Evolutionary conservation across 169 alveolate genomes (phyloP).

Genomic region (Plasmodium coatneyi): DNA sequence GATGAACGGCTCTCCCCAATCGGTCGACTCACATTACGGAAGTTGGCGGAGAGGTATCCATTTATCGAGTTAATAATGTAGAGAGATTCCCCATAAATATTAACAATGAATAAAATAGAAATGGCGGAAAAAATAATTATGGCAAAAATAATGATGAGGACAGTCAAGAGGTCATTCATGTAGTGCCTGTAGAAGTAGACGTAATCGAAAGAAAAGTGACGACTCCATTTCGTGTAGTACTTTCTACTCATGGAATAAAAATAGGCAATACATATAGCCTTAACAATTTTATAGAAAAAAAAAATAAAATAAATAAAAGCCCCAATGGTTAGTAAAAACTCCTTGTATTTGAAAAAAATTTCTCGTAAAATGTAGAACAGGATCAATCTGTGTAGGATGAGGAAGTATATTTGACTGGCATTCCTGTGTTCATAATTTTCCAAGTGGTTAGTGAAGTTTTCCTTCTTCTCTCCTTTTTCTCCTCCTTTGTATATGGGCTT

Average conservation of each 20-base stretch:
- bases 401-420: constrained; percentile 61
- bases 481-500: constrained; percentile 43
- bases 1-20: not conserved
- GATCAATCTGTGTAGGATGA: constrained; percentile 51
- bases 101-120: constrained; percentile 44
- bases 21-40: constrained; percentile 25
- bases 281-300: constrained; percentile 45
- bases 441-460: constrained; percentile 15
- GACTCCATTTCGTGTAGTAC: constrained; percentile 25
- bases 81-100: constrained; percentile 66
- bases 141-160: constrained; percentile 64
- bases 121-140: constrained; percentile 69
- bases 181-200: constrained; percentile 38
- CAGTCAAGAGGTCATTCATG: constrained; percentile 54
- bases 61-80: constrained; percentile 44
- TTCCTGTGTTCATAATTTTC: constrained; percentile 53
- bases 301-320: constrained; percentile 23
- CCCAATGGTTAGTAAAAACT: constrained; percentile 23
- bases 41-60: constrained; percentile 42
- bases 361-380: constrained; percentile 51
- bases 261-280: constrained; percentile 33
- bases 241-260: constrained; percentile 42
- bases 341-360: constrained; percentile 36
- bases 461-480: constrained; percentile 18
- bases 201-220: constrained; percentile 10